These are phyloP conservation scores for Calophaca sinica DNA, from an alignment of 306 rosid species.

Conservation along the genomic window DNA sequence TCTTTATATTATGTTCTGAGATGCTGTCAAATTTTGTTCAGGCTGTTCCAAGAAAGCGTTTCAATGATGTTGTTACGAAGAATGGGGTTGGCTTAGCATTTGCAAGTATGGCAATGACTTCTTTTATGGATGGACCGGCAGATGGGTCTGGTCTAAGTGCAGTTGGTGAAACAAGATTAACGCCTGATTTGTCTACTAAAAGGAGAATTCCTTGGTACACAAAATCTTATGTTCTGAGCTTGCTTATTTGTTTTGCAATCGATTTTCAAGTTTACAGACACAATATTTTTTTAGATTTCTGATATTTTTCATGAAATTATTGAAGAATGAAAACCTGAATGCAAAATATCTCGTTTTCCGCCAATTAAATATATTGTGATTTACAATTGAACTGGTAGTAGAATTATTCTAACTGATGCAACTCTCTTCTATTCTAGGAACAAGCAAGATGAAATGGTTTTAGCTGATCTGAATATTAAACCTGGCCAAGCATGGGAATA, in stretches of 20 bases:
- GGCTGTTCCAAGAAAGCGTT: constrained; percentile 81
- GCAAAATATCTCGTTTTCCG: constrained; percentile 4
- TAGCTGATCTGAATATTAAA: constrained; percentile 71
- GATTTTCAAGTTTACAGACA: constrained; percentile 19
- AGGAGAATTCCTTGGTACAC: constrained; percentile 81
- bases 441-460: constrained; percentile 87
- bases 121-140: constrained; percentile 68
- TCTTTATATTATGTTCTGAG: constrained; percentile 27
- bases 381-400: neutral
- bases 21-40: constrained; percentile 50
- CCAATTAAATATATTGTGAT: neutral
- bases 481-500: constrained; percentile 90
- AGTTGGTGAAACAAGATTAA: constrained; percentile 83
- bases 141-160: constrained; percentile 73
- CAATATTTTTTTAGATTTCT: neutral
- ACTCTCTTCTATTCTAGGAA: constrained; percentile 60
- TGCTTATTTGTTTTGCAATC: constrained; percentile 5
- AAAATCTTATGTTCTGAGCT: constrained; percentile 27
- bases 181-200: constrained; percentile 87
- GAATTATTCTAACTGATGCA: constrained; percentile 23
- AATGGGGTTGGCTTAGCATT: constrained; percentile 78
- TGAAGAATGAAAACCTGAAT: neutral
- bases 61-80: constrained; percentile 58
- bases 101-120: constrained; percentile 74
- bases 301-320: neutral